A percentile compares a stretch with the other conserved stretches of the same genome.
These are phyloP conservation scores for Aschersonia sp. DNA, from an alignment of 2,329 filamentous ascomycete genomes.

Conservation along the genomic window DNA sequence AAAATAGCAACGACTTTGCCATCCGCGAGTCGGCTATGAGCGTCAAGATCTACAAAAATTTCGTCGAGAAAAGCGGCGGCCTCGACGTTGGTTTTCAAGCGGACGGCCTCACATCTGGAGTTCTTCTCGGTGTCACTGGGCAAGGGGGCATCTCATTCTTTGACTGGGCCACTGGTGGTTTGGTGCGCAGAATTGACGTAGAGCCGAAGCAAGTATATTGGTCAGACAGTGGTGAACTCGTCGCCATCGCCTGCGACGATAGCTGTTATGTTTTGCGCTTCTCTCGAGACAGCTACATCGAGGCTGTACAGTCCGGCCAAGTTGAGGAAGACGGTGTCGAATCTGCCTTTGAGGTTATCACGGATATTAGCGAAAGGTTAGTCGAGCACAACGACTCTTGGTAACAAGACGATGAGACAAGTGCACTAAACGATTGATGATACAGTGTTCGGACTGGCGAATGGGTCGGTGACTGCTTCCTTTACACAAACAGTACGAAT, in stretches of 20 bases:
- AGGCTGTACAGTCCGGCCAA: constrained; percentile 67
- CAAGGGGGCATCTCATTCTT: constrained; percentile 92
- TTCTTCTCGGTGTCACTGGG: constrained; percentile 85
- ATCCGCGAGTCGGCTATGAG: constrained; percentile 89
- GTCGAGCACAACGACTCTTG: constrained; percentile 8
- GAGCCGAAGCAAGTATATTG: constrained; percentile 72
- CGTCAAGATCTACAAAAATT: constrained; percentile 96
- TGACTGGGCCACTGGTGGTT: constrained; percentile 81
- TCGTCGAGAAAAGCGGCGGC: constrained; percentile 78
- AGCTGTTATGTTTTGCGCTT: constrained; percentile 90
- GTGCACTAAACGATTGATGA: background rate
- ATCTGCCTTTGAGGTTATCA: constrained; percentile 89
- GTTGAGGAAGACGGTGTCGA: constrained; percentile 88
- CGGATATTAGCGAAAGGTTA: constrained; percentile 82
- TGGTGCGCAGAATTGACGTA: constrained; percentile 85
- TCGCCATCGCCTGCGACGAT: constrained; percentile 86
- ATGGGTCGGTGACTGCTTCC: constrained; percentile 98
- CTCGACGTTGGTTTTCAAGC: constrained; percentile 92
- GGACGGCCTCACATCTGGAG: constrained; percentile 77
- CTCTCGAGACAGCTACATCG: constrained; percentile 75
- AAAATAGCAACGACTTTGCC: constrained; percentile 96
- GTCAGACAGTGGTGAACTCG: constrained; percentile 91
- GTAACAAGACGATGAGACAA: background rate
- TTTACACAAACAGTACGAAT: constrained; percentile 96
- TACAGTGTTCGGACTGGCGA: constrained; percentile 75